phyloP scores from a whole-genome alignment of 371 early-diverging fungal genomes.

The Mortierella sp. region DNA sequence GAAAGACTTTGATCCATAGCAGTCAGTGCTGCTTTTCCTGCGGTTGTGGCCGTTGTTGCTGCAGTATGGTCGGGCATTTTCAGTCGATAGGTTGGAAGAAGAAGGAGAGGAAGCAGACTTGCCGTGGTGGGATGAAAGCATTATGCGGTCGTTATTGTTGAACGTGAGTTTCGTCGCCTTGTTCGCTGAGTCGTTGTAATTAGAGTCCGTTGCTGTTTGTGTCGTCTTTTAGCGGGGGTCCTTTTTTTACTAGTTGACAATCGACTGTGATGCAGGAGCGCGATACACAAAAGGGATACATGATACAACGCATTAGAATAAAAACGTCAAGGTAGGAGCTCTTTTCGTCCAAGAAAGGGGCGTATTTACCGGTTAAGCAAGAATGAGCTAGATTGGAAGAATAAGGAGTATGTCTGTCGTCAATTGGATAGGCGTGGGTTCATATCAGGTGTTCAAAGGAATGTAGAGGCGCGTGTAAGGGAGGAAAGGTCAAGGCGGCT shows the following conservation, averaged over 20 bases:
- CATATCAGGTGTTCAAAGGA: neutral
- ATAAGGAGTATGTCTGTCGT: neutral
- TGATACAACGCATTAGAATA: neutral
- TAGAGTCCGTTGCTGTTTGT: neutral
- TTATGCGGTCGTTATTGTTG: neutral
- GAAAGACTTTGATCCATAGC: neutral
- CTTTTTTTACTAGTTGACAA: neutral
- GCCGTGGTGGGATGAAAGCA: constrained; percentile 52
- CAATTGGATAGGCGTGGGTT: constrained; percentile 1
- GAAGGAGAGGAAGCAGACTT: constrained; percentile 13
- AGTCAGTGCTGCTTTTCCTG: neutral
- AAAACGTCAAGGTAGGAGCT: neutral
- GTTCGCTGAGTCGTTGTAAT: neutral
- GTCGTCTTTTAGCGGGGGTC: neutral
- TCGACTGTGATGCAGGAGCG: neutral
- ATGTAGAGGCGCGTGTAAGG: too few species aligned
- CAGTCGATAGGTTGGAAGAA: constrained; percentile 8
- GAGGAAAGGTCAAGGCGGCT: too few species aligned
- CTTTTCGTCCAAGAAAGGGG: neutral
- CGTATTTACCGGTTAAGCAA: neutral
- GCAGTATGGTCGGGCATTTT: constrained; percentile 23
- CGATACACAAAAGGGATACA: neutral
- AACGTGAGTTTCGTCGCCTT: neutral
- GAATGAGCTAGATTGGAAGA: neutral
- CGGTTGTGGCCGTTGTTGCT: neutral